Percentiles rank a stretch among this genome's conserved stretches.
phyloP scores from a whole-genome alignment of 2,329 filamentous ascomycete genomes.

The Bipolaris victoriae region DNA sequence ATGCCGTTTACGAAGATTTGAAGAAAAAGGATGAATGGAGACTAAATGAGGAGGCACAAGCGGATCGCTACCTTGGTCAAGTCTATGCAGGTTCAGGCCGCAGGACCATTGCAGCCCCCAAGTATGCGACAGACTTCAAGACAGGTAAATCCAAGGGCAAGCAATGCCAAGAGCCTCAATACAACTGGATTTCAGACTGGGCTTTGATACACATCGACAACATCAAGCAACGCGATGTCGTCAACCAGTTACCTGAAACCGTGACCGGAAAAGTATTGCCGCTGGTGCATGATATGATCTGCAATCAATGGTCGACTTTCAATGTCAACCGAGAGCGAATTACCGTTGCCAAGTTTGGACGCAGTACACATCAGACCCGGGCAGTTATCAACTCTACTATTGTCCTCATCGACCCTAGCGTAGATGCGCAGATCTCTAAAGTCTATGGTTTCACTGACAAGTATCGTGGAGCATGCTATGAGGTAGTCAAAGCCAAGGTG shows the following conservation, averaged over 20 bases:
- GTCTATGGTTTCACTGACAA: not conserved
- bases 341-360: not conserved
- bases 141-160: not conserved
- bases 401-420: no score
- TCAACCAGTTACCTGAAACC: not conserved
- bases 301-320: not conserved
- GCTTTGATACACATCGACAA: not conserved
- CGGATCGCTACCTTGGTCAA: no score
- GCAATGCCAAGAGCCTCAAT: not conserved
- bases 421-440: not conserved
- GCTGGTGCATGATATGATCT: not conserved
- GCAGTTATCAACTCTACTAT: not conserved
- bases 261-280: not conserved
- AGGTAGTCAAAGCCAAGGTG: accelerated
- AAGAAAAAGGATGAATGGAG: no score
- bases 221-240: not conserved
- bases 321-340: not conserved
- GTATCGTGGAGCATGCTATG: not conserved
- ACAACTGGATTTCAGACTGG: not conserved
- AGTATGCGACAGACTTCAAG: not conserved
- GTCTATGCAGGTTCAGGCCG: no score
- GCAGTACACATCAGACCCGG: not conserved
- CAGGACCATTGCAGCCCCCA: not conserved
- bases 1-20: no score
- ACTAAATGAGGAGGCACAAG: no score